Evolutionary conservation across 2,329 filamentous ascomycete genomes (phyloP), one percentile per base, ranked within the genome.

Genomic region (Waltergamsia citrina): DNA sequence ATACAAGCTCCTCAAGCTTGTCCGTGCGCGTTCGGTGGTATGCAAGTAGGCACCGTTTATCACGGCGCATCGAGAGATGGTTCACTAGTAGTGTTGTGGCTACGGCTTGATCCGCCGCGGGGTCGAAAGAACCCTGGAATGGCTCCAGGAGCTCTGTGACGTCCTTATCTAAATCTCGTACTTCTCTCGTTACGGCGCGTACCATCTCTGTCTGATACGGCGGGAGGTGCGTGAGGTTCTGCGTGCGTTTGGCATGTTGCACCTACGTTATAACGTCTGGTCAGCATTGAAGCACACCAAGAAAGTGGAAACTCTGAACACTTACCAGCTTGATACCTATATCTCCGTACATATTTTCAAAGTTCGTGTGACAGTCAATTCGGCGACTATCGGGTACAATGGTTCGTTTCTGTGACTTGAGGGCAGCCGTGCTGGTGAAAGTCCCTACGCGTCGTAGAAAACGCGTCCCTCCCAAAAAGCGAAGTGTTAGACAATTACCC

Each of bases 131-230:
- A 40, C 82, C 83, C 43, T 83, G 76, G 54, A 90, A 92, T 1
- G 85, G 84, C 37, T 85, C 81, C 21, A 96, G 74, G 19, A 94
- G 76, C 36, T 75, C 74, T 25, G 74, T 68, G 21, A 90, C 81
- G 59, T 95, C 86, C 53, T 83, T 85, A 57, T 96, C 83, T 7
- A 98, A 72, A 47, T 96, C 90, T 47, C 88, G 83, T 16, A 95
- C 87, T 69, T 98, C 92, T 48, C 87, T 81, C 3, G 86, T 83
- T 32, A 94, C 82, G 15, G 78, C 75, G 37, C 88, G 87, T 35
- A 96, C 85, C 29, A 93, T 73, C 52, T 96, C 92, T 19, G 87
- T 81, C 59, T 94, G 87, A 56, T 96, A 96, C 4, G 87, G 81
- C 1, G 92, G 92, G 3, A 98, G 74, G 54, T 93, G 78, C 21